phyloP scores from a whole-genome alignment of 495 filamentous ascomycete genomes.

The Lophiotrema nucula region DNA sequence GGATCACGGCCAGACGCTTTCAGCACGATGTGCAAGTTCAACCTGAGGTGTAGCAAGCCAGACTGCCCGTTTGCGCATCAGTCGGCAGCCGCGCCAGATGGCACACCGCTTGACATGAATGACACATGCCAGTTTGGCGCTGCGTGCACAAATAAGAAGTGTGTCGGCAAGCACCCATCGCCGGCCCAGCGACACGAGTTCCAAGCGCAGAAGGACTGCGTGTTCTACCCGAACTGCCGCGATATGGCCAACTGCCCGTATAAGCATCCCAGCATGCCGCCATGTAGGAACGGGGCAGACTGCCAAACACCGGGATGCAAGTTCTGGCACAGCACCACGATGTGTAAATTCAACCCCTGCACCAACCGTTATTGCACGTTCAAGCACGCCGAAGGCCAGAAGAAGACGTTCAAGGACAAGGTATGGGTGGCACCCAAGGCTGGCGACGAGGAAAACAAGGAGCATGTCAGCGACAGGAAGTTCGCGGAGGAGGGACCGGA shows the following conservation, averaged over 20 bases:
- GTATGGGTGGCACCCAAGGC: conserved; percentile 67
- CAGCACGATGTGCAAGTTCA: conserved; percentile 74
- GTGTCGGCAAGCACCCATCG: conserved; percentile 86
- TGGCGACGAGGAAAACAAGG: conserved; percentile 40
- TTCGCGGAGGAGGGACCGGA: conserved; percentile 69
- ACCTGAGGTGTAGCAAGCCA: conserved; percentile 78
- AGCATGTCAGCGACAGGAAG: conserved; percentile 86
- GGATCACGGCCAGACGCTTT: conserved; percentile 45
- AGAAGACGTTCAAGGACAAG: conserved; percentile 76
- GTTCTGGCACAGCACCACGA: conserved; percentile 77
- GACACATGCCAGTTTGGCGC: conserved; percentile 83
- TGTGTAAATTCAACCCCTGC: conserved; percentile 91
- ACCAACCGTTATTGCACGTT: conserved; percentile 79
- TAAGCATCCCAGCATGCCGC: conserved; percentile 74
- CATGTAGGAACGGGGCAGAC: conserved; percentile 90
- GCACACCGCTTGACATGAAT: conserved; percentile 70
- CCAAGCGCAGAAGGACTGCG: conserved; percentile 83
- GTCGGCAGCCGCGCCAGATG: conserved; percentile 85
- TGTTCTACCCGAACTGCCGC: conserved; percentile 91
- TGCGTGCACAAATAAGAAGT: conserved; percentile 94
- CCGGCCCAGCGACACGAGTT: conserved; percentile 74
- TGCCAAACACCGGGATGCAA: conserved; percentile 82
- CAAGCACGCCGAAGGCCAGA: conserved; percentile 90
- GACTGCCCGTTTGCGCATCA: conserved; percentile 94
- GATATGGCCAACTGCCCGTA: conserved; percentile 78